Evolutionary conservation across 129 eudicot species (phyloP).

Genomic region (Chrysanthemum makinoi): DNA sequence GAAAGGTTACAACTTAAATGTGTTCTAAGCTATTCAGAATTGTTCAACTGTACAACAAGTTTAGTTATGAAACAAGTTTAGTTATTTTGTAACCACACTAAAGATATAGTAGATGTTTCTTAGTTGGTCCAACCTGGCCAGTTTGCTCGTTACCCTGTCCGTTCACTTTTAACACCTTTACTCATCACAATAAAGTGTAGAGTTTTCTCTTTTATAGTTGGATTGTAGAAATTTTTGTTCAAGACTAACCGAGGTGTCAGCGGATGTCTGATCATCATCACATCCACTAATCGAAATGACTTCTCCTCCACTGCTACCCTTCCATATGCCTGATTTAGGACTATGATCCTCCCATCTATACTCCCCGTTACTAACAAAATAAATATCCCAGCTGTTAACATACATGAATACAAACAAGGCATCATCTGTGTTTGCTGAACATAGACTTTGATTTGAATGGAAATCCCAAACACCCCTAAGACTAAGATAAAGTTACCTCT

Average conservation of each 20-base stretch:
- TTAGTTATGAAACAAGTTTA: not conserved
- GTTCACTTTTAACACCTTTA: too few relatives aligned
- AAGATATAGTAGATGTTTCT: not conserved
- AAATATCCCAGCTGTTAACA: not conserved
- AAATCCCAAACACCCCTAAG: too few relatives aligned
- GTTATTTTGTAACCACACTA: not conserved
- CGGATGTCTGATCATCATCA: conserved; percentile 93
- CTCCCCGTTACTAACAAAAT: conserved; percentile 53
- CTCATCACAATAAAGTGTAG: too few relatives aligned
- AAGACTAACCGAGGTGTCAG: conserved; percentile 81
- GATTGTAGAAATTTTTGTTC: not conserved
- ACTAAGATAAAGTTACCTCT: conserved; percentile 43
- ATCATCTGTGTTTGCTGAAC: not conserved
- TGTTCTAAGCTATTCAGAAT: not conserved
- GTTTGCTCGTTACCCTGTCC: not conserved
- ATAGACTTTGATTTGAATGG: not conserved
- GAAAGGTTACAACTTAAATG: not conserved
- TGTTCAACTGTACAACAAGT: not conserved
- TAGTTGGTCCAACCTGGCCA: not conserved
- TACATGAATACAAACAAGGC: not conserved
- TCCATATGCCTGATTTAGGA: conserved; percentile 87
- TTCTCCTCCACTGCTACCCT: conserved; percentile 92
- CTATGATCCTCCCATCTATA: conserved; percentile 98
- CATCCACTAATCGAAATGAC: conserved; percentile 94
- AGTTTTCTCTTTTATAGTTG: not conserved